Evolutionary conservation across 2,329 filamentous ascomycete species (phyloP).

Genomic region (Xylariaceae sp.): DNA sequence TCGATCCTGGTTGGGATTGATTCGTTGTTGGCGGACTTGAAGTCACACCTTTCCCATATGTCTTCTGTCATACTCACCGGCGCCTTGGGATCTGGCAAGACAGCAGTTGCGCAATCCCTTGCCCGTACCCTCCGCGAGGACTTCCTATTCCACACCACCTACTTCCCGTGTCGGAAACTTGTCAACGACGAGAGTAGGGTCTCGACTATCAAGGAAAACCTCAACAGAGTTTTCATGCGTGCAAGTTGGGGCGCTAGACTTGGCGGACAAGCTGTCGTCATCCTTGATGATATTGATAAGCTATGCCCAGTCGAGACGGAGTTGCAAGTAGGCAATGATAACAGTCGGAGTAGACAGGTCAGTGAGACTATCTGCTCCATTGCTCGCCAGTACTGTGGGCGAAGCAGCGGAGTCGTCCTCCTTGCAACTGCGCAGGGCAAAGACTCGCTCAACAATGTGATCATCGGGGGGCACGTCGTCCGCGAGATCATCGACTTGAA

Average conservation of each 20-base stretch:
- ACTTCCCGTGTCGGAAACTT: constrained; percentile 79
- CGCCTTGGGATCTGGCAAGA: constrained; percentile 85
- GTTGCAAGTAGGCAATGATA: constrained; percentile 86
- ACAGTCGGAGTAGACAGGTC: constrained; percentile 83
- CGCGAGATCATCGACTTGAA: constrained; percentile 85
- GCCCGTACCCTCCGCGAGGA: constrained; percentile 66
- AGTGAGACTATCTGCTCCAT: constrained; percentile 82
- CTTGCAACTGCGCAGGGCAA: constrained; percentile 90
- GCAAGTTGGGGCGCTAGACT: constrained; percentile 87
- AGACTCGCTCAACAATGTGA: constrained; percentile 81
- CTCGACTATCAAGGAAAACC: constrained; percentile 81
- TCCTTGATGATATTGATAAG: constrained; percentile 89
- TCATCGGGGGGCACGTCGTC: constrained; percentile 86
- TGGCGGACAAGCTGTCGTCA: constrained; percentile 74
- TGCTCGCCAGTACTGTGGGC: constrained; percentile 74
- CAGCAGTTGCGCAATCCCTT: constrained; percentile 67
- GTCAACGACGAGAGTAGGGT: constrained; percentile 88
- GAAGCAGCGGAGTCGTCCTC: constrained; percentile 73
- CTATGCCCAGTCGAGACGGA: constrained; percentile 92
- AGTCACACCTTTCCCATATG: constrained; percentile 70
- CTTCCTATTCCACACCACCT: constrained; percentile 72
- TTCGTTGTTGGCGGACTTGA: constrained; percentile 60
- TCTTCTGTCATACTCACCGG: constrained; percentile 89
- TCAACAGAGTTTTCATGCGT: constrained; percentile 76
- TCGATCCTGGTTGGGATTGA: constrained; percentile 80